Conservation (phyloP, 495 filamentous ascomycete species). For the Amorphotheca resinae region DNA sequence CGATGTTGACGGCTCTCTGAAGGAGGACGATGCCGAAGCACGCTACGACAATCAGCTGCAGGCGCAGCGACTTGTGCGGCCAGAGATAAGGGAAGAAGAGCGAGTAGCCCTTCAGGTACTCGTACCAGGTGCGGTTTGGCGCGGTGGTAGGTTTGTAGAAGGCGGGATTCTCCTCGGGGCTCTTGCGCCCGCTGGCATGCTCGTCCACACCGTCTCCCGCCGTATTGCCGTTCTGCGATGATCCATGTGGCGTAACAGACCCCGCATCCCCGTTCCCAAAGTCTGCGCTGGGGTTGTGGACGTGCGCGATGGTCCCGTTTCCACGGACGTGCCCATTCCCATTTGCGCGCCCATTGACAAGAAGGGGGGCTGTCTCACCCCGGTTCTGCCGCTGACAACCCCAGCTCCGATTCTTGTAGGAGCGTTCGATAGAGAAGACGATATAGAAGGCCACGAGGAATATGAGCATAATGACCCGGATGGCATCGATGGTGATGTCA, state of each 20-base stretch:
- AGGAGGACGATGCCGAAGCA: constrained; percentile 67
- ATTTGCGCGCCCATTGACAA: constrained; percentile 21
- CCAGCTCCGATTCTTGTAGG: constrained; percentile 13
- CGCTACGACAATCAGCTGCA: constrained; percentile 64
- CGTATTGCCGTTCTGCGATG: background rate
- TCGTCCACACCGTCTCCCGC: constrained; percentile 1
- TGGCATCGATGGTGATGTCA: constrained; percentile 44
- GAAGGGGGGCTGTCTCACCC: constrained; percentile 11
- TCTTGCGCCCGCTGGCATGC: constrained; percentile 15
- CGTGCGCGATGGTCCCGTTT: constrained; percentile 8
- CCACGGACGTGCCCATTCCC: constrained; percentile 17
- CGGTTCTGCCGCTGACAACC: background rate
- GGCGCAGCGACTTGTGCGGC: constrained; percentile 59
- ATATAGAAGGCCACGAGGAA: constrained; percentile 47
- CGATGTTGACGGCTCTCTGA: constrained; percentile 68
- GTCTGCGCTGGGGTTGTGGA: background rate
- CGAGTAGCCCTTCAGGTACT: constrained; percentile 78
- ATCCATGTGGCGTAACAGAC: constrained; percentile 12
- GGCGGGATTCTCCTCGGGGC: constrained; percentile 27
- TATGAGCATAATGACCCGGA: constrained; percentile 48
- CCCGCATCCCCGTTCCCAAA: background rate
- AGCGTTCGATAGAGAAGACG: constrained; percentile 32
- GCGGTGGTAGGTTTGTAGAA: constrained; percentile 39
- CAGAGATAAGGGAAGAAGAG: constrained; percentile 92
- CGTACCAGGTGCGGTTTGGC: constrained; percentile 51